phyloP scores from a whole-genome alignment of 306 rosid species.

The Citrullus mucosospermus region DNA sequence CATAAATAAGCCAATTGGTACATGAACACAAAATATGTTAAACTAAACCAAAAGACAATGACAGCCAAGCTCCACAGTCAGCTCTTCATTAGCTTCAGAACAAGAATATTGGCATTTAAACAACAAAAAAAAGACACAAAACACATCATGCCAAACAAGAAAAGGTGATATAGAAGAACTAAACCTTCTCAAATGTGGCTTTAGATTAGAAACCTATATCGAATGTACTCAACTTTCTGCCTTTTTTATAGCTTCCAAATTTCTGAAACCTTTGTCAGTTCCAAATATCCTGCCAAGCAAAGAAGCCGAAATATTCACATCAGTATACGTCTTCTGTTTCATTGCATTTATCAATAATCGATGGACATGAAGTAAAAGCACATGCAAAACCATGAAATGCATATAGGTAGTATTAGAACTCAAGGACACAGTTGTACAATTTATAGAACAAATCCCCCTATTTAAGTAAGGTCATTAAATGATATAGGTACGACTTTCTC shows the following conservation, averaged over 20 bases:
- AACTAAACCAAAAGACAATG: background rate
- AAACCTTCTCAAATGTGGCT: conserved; percentile 21
- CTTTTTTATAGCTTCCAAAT: conserved; percentile 63
- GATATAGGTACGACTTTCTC: background rate
- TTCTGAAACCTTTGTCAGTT: conserved; percentile 74
- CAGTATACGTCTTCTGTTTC: background rate
- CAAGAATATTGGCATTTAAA: background rate
- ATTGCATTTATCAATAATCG: background rate
- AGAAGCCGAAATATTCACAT: background rate
- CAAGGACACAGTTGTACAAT: too few relatives aligned
- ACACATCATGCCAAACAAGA: background rate
- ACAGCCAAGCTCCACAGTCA: background rate
- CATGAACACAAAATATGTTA: background rate
- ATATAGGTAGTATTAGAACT: background rate
- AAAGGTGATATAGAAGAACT: background rate
- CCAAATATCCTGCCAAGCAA: conserved; percentile 57
- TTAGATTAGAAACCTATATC: conserved; percentile 18
- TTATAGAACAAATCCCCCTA: too few relatives aligned
- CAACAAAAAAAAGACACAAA: background rate
- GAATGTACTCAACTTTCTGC: conserved; percentile 21
- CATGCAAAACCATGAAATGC: background rate
- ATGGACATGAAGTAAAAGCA: background rate
- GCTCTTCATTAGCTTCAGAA: background rate
- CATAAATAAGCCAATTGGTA: background rate
- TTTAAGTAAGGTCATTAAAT: background rate